These are phyloP conservation scores for Dillenia suffruticosa DNA, from an alignment of 164 flowering plant species.

Conservation along the genomic window DNA sequence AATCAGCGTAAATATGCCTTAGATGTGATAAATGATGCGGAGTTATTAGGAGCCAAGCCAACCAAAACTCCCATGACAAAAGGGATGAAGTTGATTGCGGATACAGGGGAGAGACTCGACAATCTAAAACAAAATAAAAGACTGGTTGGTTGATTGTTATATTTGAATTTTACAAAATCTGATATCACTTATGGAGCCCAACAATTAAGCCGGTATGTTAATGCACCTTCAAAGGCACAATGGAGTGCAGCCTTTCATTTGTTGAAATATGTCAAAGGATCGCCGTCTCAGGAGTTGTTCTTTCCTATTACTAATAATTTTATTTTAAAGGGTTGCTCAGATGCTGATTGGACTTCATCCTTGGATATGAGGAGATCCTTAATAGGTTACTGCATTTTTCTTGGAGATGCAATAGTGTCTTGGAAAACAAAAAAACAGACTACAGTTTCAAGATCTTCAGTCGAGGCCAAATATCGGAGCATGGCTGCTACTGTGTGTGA, in stretches of 20 bases:
- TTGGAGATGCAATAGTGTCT: background rate
- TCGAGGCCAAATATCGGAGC: background rate
- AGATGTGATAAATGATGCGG: background rate
- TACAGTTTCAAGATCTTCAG: background rate
- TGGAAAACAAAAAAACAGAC: conserved; percentile 10
- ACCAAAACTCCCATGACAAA: background rate
- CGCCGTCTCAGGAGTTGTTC: background rate
- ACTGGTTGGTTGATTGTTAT: background rate
- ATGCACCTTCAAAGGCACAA: background rate
- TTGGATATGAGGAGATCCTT: background rate
- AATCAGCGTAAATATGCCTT: conserved; percentile 2
- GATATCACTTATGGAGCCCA: conserved; percentile 1
- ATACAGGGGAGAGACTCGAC: background rate
- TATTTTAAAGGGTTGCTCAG: background rate
- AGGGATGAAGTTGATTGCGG: background rate
- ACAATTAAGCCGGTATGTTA: background rate
- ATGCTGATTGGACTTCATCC: conserved; percentile 6
- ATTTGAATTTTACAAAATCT: background rate
- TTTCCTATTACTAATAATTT: too few species aligned
- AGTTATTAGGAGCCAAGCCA: background rate
- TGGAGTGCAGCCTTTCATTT: background rate
- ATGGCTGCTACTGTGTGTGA: conserved; percentile 1
- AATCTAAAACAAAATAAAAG: background rate
- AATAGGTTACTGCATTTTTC: conserved; percentile 1
- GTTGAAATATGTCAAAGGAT: background rate